Percentiles rank a stretch among this genome's conserved stretches.
These are phyloP conservation scores for Pestalotiopsis sp. DNA, from an alignment of 2,329 filamentous ascomycete species.

Conservation along the genomic window DNA sequence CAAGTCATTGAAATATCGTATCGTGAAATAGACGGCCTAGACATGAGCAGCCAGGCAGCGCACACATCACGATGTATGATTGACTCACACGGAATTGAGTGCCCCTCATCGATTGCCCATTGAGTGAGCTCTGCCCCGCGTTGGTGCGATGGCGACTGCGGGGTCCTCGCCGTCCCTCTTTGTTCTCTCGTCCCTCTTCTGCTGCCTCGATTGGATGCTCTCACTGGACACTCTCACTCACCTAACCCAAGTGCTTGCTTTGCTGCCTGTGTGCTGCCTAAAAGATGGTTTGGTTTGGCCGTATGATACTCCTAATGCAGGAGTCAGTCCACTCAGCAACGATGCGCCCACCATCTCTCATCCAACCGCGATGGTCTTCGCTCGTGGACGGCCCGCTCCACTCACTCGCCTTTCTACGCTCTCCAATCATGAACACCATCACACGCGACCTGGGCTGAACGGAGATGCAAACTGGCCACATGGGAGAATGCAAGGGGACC, in stretches of 20 bases:
- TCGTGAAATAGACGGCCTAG: background rate
- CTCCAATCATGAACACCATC: background rate
- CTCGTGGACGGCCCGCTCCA: background rate
- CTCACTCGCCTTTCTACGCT: background rate
- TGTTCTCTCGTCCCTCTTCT: background rate
- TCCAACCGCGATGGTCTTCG: background rate
- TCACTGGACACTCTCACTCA: background rate
- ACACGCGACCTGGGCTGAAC: background rate
- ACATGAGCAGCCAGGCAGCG: background rate
- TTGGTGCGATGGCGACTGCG: background rate
- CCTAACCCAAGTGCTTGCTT: constrained; percentile 9
- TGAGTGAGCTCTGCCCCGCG: background rate
- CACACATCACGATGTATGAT: background rate
- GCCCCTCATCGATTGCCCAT: background rate
- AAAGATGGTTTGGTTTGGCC: background rate
- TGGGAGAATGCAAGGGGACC: background rate
- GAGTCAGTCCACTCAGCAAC: background rate
- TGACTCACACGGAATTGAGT: constrained; percentile 2
- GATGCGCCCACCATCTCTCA: background rate
- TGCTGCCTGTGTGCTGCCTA: background rate
- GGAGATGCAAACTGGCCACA: background rate
- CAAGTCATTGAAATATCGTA: background rate
- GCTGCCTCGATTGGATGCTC: constrained; percentile 5
- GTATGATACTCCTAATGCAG: background rate
- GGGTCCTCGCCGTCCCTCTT: background rate